Evolutionary conservation across 805 yeast genomes (phyloP).

Genomic region (Pichia deserticola): DNA sequence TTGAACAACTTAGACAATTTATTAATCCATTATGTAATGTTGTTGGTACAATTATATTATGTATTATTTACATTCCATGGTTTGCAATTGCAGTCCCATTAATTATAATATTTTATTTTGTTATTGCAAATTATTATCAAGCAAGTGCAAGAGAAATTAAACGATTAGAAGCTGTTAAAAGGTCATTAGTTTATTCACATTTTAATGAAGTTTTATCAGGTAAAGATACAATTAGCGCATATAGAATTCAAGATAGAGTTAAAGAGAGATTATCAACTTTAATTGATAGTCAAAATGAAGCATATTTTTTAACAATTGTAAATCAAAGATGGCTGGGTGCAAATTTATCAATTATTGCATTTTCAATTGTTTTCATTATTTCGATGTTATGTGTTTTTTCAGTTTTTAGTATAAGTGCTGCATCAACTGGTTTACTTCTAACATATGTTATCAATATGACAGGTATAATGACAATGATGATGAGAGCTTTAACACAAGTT

Average conservation of each 20-base stretch:
- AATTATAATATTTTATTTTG: constrained; percentile 37
- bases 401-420: constrained; percentile 48
- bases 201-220: constrained; percentile 68
- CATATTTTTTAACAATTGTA: constrained; percentile 49
- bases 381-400: constrained; percentile 52
- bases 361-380: constrained; percentile 39
- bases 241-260: constrained; percentile 36
- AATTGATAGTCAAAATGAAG: constrained; percentile 60
- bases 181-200: constrained; percentile 64
- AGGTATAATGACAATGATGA: constrained; percentile 44
- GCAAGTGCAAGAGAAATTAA: constrained; percentile 71
- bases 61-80: constrained; percentile 69
- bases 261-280: constrained; percentile 35
- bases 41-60: constrained; percentile 55
- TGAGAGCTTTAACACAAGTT: constrained; percentile 56
- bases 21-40: constrained; percentile 47
- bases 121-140: constrained; percentile 51
- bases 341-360: constrained; percentile 42
- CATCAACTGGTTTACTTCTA: constrained; percentile 56
- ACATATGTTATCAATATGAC: constrained; percentile 54
- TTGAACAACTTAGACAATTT: constrained; percentile 60
- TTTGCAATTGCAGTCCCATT: constrained; percentile 63
- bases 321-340: constrained; percentile 60
- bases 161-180: constrained; percentile 63
- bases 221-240: constrained; percentile 56